These are phyloP conservation scores for Amphichorda felina DNA, from an alignment of 2,329 filamentous ascomycete species.

Conservation along the genomic window DNA sequence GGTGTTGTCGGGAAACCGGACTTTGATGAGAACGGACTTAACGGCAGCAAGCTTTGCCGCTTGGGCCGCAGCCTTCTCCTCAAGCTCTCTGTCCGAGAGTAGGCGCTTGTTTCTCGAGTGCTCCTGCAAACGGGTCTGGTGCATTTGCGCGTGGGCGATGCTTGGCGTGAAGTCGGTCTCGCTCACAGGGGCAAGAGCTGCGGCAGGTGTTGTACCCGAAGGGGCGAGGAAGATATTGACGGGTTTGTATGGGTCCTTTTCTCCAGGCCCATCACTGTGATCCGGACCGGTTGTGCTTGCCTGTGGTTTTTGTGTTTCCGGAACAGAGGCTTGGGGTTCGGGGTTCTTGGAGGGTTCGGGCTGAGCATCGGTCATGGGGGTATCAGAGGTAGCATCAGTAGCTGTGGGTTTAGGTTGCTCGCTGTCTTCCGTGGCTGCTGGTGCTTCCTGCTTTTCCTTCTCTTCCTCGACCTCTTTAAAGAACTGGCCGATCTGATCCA, in stretches of 20 bases:
- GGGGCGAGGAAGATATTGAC: slow-evolving; percentile 72
- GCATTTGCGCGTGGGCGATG: slow-evolving; percentile 63
- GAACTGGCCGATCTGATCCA: slow-evolving; percentile 66
- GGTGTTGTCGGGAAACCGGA: slow-evolving; percentile 81
- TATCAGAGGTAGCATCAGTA: slow-evolving; percentile 7
- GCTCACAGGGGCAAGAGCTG: slow-evolving; percentile 53
- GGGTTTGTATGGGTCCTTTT: slow-evolving; percentile 28
- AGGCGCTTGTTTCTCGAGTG: slow-evolving; percentile 63
- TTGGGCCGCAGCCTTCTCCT: slow-evolving; percentile 53
- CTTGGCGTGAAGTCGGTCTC: slow-evolving; percentile 69
- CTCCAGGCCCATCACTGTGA: background rate
- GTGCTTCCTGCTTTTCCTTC: slow-evolving; percentile 6
- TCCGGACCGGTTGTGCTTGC: background rate
- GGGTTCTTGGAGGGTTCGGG: slow-evolving; percentile 1
- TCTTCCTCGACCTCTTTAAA: slow-evolving; percentile 43
- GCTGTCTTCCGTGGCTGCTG: slow-evolving; percentile 4
- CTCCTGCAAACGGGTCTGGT: slow-evolving; percentile 54
- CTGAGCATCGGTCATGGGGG: slow-evolving; percentile 10
- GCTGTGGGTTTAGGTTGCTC: slow-evolving; percentile 4
- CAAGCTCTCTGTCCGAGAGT: slow-evolving; percentile 71
- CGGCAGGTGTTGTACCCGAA: slow-evolving; percentile 59
- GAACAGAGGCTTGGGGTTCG: background rate
- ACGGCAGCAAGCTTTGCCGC: slow-evolving; percentile 54
- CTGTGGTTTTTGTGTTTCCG: background rate
- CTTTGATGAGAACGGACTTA: slow-evolving; percentile 59